Base-by-base conservation (phyloP, 768 basidiomycete species). In the Lentinula boryana region DNA sequence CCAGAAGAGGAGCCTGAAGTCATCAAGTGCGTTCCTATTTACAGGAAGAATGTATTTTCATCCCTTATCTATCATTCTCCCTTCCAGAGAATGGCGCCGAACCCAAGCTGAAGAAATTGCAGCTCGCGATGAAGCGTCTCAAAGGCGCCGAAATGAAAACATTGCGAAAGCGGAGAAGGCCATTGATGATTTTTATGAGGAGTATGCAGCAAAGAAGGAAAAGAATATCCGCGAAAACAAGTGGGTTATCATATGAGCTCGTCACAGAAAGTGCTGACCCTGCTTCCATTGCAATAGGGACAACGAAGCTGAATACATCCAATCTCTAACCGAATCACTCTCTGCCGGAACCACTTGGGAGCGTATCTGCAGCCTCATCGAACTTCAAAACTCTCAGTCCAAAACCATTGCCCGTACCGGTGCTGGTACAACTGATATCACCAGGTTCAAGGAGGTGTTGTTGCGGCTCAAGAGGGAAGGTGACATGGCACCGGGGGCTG, bases 301-400 rank as follows among this genome's bases (percentile, higher is more conserved):
- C 70, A 80, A 88, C 64, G 96, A 98, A 73, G 84, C 85, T 18
- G 84, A 87, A 60, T 98, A 89, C 76, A 68, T 95, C 43, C 79
- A 84, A 15, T 74, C 76, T n/a, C 77, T 94, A 58, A 84, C 84
- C 21, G 87, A 87, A 52, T 84, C 86, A 9, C 84, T 98, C 55
- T 88, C 93, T 0, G 80, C 83, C 58, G 97, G 96, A 27, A 97
- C 96, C 21, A 96, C 95, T 7, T 99, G 96, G 96, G 86, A 94
- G 66, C 89, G 97, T 40, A 96, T 99, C 69, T 89, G 88, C 70
- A 86, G 86, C 31, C 74, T 87, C 55, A 75, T 97, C 63, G 93
- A 95, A 66, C 81, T 99, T 40, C 86, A 96, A 72, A 98, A 98
- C 72, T 97, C 95, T 58, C 94, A 98, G 74, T 95, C 92, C 80